These are phyloP conservation scores for Pestalotiopsis sp. DNA, from an alignment of 2,329 filamentous ascomycete species.

Conservation along the genomic window DNA sequence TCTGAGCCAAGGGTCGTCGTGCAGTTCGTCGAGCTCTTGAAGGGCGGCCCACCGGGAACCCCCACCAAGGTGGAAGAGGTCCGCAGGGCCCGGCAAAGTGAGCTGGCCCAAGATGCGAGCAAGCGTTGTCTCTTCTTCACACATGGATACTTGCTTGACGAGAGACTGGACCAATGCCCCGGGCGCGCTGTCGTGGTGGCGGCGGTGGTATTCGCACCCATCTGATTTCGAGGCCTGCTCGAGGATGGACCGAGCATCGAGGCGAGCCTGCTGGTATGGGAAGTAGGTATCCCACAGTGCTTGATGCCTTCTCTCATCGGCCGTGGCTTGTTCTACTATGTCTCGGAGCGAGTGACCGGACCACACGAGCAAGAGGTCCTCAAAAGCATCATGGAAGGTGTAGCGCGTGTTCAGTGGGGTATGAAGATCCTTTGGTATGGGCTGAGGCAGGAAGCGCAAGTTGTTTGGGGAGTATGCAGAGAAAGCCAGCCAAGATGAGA, in stretches of 20 bases:
- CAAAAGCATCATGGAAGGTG: conserved; percentile 59
- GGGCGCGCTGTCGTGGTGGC: background rate
- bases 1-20: background rate
- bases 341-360: conserved; percentile 43
- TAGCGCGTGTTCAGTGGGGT: conserved; percentile 31
- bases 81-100: background rate
- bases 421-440: conserved; percentile 44
- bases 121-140: conserved; percentile 6
- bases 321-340: background rate
- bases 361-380: conserved; percentile 55
- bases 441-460: conserved; percentile 48
- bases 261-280: conserved; percentile 15
- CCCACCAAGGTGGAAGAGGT: background rate
- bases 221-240: background rate
- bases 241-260: conserved; percentile 3
- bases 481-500: conserved; percentile 36
- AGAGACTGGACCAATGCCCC: background rate
- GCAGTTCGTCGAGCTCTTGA: background rate
- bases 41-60: background rate
- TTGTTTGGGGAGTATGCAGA: conserved; percentile 47
- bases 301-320: conserved; percentile 19
- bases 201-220: background rate
- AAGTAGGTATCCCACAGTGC: conserved; percentile 38
- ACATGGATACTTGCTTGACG: conserved; percentile 7
- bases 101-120: background rate